Evolutionary conservation across 345 rosid genomes (phyloP).

Genomic region (Aethionema arabicum): DNA sequence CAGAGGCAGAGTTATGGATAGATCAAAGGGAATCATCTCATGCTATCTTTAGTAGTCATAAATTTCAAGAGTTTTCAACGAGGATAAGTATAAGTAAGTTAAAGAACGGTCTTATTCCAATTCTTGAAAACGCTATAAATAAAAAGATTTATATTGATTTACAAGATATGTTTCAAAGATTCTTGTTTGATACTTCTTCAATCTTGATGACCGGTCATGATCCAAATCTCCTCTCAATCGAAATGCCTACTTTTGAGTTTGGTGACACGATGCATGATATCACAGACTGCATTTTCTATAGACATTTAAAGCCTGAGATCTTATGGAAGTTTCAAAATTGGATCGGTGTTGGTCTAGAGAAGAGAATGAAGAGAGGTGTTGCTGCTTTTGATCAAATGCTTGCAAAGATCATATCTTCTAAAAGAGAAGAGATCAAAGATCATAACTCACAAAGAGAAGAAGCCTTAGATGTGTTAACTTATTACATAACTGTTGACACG

Average conservation of each 20-base stretch:
- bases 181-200: constrained; percentile 40
- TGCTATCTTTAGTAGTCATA: constrained; percentile 12
- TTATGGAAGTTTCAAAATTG: constrained; percentile 38
- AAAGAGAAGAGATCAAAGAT: constrained; percentile 27
- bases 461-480: constrained; percentile 39
- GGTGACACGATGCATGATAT: constrained; percentile 33
- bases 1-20: constrained; percentile 36
- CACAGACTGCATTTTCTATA: constrained; percentile 26
- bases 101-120: constrained; percentile 23
- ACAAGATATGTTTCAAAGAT: constrained; percentile 44
- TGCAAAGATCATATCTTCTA: constrained; percentile 23
- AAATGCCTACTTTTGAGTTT: constrained; percentile 32
- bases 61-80: constrained; percentile 25
- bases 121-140: constrained; percentile 29
- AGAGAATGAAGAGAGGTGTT: constrained; percentile 30
- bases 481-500: constrained; percentile 28
- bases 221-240: constrained; percentile 38
- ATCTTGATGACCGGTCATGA: constrained; percentile 40
- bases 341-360: constrained; percentile 40
- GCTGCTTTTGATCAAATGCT: constrained; percentile 9
- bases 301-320: constrained; percentile 21
- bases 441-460: constrained; percentile 15
- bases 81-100: constrained; percentile 18
- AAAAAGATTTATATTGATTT: constrained; percentile 26
- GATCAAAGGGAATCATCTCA: constrained; percentile 28